Conservation (phyloP, 2,329 filamentous ascomycete species). For the Huntiella decipiens region DNA sequence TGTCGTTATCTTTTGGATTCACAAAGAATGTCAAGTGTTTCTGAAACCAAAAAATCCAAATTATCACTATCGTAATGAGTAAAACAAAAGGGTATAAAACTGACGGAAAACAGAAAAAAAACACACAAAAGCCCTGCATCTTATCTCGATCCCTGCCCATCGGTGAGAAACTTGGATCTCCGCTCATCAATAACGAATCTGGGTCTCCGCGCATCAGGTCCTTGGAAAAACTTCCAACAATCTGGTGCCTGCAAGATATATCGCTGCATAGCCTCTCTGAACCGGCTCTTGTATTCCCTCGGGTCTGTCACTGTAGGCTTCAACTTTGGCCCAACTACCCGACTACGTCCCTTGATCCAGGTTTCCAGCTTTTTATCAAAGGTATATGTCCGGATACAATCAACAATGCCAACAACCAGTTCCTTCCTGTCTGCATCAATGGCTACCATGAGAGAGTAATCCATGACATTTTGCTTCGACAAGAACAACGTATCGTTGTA, state of each 20-base stretch:
- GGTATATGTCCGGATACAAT: conserved; percentile 95
- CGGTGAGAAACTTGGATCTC: too few relatives aligned
- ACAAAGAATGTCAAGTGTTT: too few relatives aligned
- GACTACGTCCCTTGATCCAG: conserved; percentile 96
- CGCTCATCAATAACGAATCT: neutral
- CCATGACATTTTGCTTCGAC: conserved; percentile 92
- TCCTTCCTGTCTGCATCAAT: conserved; percentile 82
- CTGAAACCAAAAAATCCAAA: too few relatives aligned
- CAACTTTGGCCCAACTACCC: conserved; percentile 56
- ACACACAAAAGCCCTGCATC: too few relatives aligned
- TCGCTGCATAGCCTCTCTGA: conserved; percentile 90
- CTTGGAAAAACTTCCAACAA: conserved; percentile 47
- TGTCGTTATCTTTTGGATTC: too few relatives aligned
- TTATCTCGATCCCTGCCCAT: too few relatives aligned
- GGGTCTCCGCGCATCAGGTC: neutral
- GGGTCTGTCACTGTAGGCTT: conserved; percentile 91
- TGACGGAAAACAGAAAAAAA: too few relatives aligned
- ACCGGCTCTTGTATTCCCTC: conserved; percentile 91
- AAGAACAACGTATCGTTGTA: conserved; percentile 97
- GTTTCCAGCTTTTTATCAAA: conserved; percentile 99
- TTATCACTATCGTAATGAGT: too few relatives aligned
- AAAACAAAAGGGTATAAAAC: too few relatives aligned
- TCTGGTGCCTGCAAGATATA: conserved; percentile 59
- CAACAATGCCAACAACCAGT: conserved; percentile 91
- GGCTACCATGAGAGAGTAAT: conserved; percentile 95